phyloP scores from a whole-genome alignment of 768 basidiomycete genomes.

The Tylopilus rubrobrunneus region DNA sequence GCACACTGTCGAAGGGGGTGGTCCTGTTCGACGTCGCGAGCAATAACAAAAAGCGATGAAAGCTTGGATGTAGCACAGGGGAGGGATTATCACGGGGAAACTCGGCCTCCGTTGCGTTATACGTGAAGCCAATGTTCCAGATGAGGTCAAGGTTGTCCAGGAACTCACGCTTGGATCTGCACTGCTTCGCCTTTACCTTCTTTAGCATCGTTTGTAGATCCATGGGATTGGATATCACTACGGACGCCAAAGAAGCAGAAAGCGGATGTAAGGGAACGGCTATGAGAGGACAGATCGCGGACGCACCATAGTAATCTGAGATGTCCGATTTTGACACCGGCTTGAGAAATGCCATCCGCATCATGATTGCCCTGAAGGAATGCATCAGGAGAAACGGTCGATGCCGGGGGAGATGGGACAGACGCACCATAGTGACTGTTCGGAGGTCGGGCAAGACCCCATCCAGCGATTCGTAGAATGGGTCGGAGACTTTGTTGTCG shows the following conservation, averaged over 20 bases:
- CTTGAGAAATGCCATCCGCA: slow-evolving; percentile 88
- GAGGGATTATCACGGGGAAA: slow-evolving; percentile 11
- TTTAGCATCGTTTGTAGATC: slow-evolving; percentile 90
- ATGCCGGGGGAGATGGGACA: slow-evolving; percentile 7
- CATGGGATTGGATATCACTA: slow-evolving; percentile 95
- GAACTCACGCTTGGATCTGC: slow-evolving; percentile 94
- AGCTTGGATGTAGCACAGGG: neutral
- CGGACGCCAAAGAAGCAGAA: neutral
- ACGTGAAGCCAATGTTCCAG: slow-evolving; percentile 92
- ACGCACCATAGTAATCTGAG: slow-evolving; percentile 88
- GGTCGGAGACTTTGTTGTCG: slow-evolving; percentile 74
- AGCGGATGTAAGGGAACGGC: slow-evolving; percentile 1
- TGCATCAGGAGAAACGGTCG: slow-evolving; percentile 28
- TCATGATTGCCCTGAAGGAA: slow-evolving; percentile 72
- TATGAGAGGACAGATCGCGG: neutral
- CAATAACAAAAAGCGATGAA: neutral
- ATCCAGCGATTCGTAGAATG: slow-evolving; percentile 93
- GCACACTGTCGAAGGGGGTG: slow-evolving; percentile 88
- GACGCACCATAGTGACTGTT: slow-evolving; percentile 62
- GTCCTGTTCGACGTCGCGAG: slow-evolving; percentile 42
- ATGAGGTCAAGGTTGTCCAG: slow-evolving; percentile 93
- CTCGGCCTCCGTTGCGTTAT: slow-evolving; percentile 86
- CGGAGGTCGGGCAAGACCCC: slow-evolving; percentile 83
- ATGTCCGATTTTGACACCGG: slow-evolving; percentile 88
- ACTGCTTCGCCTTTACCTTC: slow-evolving; percentile 88